These are phyloP conservation scores for Tylopilus sp. DNA, from an alignment of 1,284 basidiomycete species.

Conservation along the genomic window DNA sequence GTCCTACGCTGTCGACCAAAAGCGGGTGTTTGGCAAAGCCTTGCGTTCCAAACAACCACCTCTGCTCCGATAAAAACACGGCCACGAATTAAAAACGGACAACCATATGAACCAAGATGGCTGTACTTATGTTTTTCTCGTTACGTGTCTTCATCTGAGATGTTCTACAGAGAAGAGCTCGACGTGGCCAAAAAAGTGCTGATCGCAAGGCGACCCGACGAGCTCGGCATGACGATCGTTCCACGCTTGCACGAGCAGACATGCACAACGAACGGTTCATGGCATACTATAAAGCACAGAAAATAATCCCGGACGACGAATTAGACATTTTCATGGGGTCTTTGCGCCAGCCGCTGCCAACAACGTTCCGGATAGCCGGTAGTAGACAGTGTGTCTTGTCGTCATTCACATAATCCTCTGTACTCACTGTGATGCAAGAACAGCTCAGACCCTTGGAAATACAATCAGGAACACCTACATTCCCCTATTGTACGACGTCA, in stretches of 20 bases:
- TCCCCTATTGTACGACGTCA: slow-evolving; percentile 70
- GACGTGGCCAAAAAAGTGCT: slow-evolving; percentile 5
- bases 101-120: slow-evolving; percentile 11
- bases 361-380: slow-evolving; percentile 92
- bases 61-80: not conserved
- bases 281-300: slow-evolving; percentile 74
- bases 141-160: not conserved
- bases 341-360: slow-evolving; percentile 77
- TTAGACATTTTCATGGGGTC: slow-evolving; percentile 76
- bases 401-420: not conserved
- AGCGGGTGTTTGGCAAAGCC: slow-evolving; percentile 33
- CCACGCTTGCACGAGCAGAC: slow-evolving; percentile 50
- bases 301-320: slow-evolving; percentile 69
- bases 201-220: slow-evolving; percentile 8
- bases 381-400: slow-evolving; percentile 65
- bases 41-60: slow-evolving; percentile 34
- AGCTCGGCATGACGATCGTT: slow-evolving; percentile 31
- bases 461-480: slow-evolving; percentile 62
- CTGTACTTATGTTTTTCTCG: no score
- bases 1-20: slow-evolving; percentile 27
- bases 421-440: slow-evolving; percentile 19
- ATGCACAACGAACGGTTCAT: slow-evolving; percentile 74
- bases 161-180: slow-evolving; percentile 14
- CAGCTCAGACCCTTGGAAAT: slow-evolving; percentile 23
- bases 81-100: not conserved